Percentiles rank a stretch among this genome's conserved stretches.
Evolutionary conservation across 1,284 basidiomycete species (phyloP).

Genomic region (Cutaneotrichosporon cyanovorans): DNA sequence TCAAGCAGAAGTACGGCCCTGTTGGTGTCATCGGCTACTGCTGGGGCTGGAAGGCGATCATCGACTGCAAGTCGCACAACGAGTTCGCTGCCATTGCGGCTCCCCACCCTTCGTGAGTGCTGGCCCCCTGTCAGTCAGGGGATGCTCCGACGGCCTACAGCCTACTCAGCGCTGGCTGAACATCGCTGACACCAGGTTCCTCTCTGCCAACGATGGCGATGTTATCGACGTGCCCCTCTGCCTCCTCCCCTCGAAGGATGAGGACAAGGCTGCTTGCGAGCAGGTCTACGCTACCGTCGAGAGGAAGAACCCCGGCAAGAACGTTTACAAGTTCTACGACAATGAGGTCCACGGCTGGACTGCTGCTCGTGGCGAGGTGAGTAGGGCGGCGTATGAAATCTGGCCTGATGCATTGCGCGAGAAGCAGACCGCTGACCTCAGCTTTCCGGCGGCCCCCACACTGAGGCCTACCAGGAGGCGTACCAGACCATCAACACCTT

Average conservation of each 20-base stretch:
- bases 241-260: conserved; percentile 46
- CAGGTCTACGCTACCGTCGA: conserved; percentile 37
- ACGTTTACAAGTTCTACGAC: conserved; percentile 41
- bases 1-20: conserved; percentile 34
- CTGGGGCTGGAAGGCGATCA: conserved; percentile 42
- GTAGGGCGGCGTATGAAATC: too few relatives aligned
- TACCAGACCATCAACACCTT: conserved; percentile 24
- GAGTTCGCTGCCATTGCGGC: conserved; percentile 31
- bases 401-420: too few relatives aligned
- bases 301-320: conserved; percentile 40
- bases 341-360: conserved; percentile 45
- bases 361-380: conserved; percentile 45
- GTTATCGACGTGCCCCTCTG: conserved; percentile 42
- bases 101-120: conserved; percentile 41
- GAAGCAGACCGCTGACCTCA: conserved; percentile 3
- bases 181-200: conserved; percentile 25
- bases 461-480: conserved; percentile 23
- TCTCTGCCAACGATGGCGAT: conserved; percentile 42
- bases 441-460: conserved; percentile 22
- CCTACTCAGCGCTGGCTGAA: conserved; percentile 1
- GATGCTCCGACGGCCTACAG: conserved; percentile 8
- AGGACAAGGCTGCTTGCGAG: conserved; percentile 41
- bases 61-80: conserved; percentile 18
- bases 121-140: background rate
- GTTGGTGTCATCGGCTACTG: conserved; percentile 46